Conservation (phyloP, 306 rosid species). For the Sphenostylis stenocarpa region DNA sequence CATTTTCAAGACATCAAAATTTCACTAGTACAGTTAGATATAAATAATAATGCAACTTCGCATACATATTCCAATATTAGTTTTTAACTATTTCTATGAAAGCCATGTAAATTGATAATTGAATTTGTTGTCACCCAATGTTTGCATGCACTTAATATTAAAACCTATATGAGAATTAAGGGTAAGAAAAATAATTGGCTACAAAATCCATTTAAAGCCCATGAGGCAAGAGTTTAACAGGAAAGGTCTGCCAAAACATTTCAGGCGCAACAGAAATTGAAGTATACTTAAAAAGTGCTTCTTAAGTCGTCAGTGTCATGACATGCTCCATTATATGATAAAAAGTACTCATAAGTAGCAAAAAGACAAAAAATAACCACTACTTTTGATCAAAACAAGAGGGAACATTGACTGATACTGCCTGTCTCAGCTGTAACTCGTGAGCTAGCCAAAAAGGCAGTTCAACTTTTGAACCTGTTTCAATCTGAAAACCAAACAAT, state of each 20-base stretch:
- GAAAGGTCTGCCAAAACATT: not conserved
- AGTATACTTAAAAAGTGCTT: constrained; percentile 20
- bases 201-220: not conserved
- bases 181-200: constrained; percentile 1
- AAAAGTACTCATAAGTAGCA: constrained; percentile 13
- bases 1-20: not conserved
- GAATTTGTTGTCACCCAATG: constrained; percentile 7
- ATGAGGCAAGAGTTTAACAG: not conserved
- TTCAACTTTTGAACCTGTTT: constrained; percentile 86
- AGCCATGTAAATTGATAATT: not conserved
- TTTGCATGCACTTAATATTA: constrained; percentile 14
- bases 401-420: constrained; percentile 65
- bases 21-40: no score
- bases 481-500: constrained; percentile 64
- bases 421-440: constrained; percentile 77
- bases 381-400: constrained; percentile 86
- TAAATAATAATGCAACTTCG: constrained; percentile 20
- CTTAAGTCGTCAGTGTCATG: constrained; percentile 11
- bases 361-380: not conserved
- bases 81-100: constrained; percentile 2
- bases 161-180: not conserved
- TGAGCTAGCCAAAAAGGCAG: constrained; percentile 95
- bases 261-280: not conserved
- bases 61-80: not conserved
- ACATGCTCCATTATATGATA: not conserved